Percentiles rank a stretch among this genome's conserved stretches.
Conservation (phyloP, 306 rosid species). For the Cucurbita argyrosperma region DNA sequence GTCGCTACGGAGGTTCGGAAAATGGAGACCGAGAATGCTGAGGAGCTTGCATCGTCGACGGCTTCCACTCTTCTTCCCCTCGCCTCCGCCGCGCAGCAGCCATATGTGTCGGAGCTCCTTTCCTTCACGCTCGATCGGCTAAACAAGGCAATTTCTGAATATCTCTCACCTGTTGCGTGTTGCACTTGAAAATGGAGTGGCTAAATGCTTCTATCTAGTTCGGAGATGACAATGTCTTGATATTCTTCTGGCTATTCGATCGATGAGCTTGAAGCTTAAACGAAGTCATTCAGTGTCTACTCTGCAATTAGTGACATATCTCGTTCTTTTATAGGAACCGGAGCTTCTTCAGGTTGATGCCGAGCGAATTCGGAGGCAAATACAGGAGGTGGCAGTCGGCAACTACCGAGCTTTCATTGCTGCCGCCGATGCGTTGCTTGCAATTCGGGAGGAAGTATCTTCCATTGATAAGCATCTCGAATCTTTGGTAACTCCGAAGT, state of each 20-base stretch:
- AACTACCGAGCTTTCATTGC: slow-evolving; percentile 84
- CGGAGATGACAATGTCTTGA: not conserved
- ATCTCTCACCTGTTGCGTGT: not conserved
- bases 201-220: not conserved
- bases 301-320: not conserved
- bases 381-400: slow-evolving; percentile 93
- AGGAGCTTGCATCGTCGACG: slow-evolving; percentile 23
- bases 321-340: slow-evolving; percentile 46
- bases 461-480: slow-evolving; percentile 44
- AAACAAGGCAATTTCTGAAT: slow-evolving; percentile 43
- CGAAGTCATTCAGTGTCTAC: not conserved
- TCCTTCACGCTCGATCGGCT: slow-evolving; percentile 97
- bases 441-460: slow-evolving; percentile 74
- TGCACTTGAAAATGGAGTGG: not conserved
- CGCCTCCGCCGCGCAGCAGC: slow-evolving; percentile 78
- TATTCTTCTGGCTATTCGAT: not conserved
- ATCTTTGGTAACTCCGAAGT: slow-evolving; percentile 24
- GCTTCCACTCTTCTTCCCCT: slow-evolving; percentile 46
- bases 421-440: slow-evolving; percentile 78
- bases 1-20: slow-evolving; percentile 11
- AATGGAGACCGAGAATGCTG: slow-evolving; percentile 44
- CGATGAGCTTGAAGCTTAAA: not conserved
- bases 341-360: slow-evolving; percentile 97
- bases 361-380: slow-evolving; percentile 93
- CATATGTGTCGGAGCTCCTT: slow-evolving; percentile 90